A percentile compares a stretch with the other conserved stretches of the same genome.
Conservation (phyloP, 2,329 filamentous ascomycete species). For the Leptographium procerum region DNA sequence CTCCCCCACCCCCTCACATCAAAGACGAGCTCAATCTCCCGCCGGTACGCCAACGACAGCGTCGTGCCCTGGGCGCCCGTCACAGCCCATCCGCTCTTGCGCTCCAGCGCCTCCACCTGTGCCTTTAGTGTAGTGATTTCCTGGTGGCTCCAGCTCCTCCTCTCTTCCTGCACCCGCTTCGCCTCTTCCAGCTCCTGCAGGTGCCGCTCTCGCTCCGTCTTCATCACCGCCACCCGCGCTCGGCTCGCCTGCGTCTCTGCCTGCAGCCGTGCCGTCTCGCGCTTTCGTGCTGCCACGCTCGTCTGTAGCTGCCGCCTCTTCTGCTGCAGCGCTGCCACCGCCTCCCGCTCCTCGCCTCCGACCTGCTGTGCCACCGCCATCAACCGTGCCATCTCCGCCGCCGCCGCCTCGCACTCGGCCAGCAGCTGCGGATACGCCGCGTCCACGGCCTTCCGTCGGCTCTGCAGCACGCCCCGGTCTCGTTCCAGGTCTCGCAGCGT, state of each 20-base stretch:
- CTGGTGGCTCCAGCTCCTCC: conserved; percentile 73
- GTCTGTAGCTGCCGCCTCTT: conserved; percentile 53
- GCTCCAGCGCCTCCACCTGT: conserved; percentile 54
- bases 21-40: conserved; percentile 63
- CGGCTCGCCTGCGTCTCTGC: conserved; percentile 58
- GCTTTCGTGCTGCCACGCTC: conserved; percentile 59
- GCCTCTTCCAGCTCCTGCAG: conserved; percentile 68
- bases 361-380: conserved; percentile 63
- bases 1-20: conserved; percentile 40
- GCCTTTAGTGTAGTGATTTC: conserved; percentile 72
- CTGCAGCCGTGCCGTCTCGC: conserved; percentile 54
- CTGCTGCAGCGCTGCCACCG: conserved; percentile 57
- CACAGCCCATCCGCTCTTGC: conserved; percentile 59
- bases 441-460: conserved; percentile 59
- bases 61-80: conserved; percentile 49
- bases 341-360: conserved; percentile 54
- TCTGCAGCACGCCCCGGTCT: conserved; percentile 56
- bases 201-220: conserved; percentile 57
- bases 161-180: conserved; percentile 76
- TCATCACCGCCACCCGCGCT: conserved; percentile 47
- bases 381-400: conserved; percentile 53
- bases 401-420: conserved; percentile 48
- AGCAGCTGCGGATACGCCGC: conserved; percentile 54
- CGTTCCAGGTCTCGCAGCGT: conserved; percentile 66
- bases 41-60: conserved; percentile 63